These are phyloP conservation scores for Lentinula novae-zelandiae DNA, from an alignment of 1,284 basidiomycete genomes.

Conservation along the genomic window DNA sequence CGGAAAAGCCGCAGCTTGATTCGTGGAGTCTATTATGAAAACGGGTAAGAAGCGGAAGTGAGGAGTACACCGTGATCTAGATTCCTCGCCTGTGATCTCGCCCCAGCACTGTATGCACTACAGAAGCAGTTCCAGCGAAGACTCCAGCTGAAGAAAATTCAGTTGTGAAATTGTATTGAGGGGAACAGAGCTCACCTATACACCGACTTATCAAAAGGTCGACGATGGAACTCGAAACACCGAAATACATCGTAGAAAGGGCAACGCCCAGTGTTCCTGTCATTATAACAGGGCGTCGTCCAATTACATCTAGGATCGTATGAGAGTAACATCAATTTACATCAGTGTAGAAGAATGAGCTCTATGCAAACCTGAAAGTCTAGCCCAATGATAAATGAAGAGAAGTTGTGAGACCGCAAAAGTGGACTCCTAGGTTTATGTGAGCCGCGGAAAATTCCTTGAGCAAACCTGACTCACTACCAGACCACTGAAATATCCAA, in stretches of 20 bases:
- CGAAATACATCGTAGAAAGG: slow-evolving; percentile 46
- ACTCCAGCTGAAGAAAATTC: slow-evolving; percentile 40
- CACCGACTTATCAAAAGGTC: slow-evolving; percentile 41
- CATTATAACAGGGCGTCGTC: slow-evolving; percentile 57
- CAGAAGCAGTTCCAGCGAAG: slow-evolving; percentile 56
- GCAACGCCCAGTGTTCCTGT: slow-evolving; percentile 46
- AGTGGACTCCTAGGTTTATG: slow-evolving; percentile 42
- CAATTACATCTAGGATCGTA: slow-evolving; percentile 43
- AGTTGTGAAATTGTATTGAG: neutral
- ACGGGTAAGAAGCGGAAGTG: neutral
- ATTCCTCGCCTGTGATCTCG: slow-evolving; percentile 41
- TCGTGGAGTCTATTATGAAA: slow-evolving; percentile 17
- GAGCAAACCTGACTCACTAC: slow-evolving; percentile 24
- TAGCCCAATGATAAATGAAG: slow-evolving; percentile 60
- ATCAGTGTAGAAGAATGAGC: neutral
- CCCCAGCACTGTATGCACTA: slow-evolving; percentile 54
- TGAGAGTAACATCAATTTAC: neutral
- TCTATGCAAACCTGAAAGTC: slow-evolving; percentile 43
- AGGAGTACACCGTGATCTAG: neutral
- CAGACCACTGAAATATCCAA: slow-evolving; percentile 39
- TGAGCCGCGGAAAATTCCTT: neutral
- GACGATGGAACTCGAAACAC: slow-evolving; percentile 47
- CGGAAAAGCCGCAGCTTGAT: slow-evolving; percentile 7
- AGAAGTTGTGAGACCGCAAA: slow-evolving; percentile 55
- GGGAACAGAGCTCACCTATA: neutral